These are phyloP conservation scores for Lactarius sp. DNA, from an alignment of 768 basidiomycete genomes.

Conservation along the genomic window DNA sequence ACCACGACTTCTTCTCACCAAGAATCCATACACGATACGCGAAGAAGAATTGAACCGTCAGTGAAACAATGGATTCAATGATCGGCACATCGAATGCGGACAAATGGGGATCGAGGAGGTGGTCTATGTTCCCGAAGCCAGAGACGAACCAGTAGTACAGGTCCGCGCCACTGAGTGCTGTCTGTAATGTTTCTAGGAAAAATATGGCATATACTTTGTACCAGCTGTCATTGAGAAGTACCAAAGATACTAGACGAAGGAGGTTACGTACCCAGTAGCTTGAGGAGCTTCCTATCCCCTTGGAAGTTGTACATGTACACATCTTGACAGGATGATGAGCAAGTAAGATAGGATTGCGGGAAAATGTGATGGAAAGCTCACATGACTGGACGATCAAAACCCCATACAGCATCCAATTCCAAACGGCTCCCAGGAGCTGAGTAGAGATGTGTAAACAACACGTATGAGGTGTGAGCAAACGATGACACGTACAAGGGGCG, in stretches of 20 bases:
- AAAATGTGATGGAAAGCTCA: not conserved
- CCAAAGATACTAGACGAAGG: not conserved
- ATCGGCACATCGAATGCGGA: constrained; percentile 3
- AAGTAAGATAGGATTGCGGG: not conserved
- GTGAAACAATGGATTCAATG: constrained; percentile 1
- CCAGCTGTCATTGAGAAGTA: too few relatives aligned
- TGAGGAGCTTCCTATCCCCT: not conserved
- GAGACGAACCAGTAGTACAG: constrained; percentile 10
- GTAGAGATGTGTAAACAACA: not conserved
- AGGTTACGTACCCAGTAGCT: not conserved
- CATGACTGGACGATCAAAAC: constrained; percentile 12
- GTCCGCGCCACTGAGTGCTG: constrained; percentile 4
- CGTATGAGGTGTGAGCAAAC: not conserved
- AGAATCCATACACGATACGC: constrained; percentile 17
- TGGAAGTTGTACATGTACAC: constrained; percentile 20
- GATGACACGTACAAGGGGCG: not conserved
- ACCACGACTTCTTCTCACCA: not conserved
- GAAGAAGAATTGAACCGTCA: constrained; percentile 10
- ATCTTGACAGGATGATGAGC: not conserved
- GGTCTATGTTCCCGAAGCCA: constrained; percentile 21
- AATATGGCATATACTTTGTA: constrained; percentile 6
- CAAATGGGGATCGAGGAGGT: not conserved
- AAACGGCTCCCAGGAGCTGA: constrained; percentile 5
- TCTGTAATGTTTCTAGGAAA: constrained; percentile 11
- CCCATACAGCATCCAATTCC: constrained; percentile 15